A percentile compares a stretch with the other conserved stretches of the same genome.
phyloP scores from a whole-genome alignment of 768 basidiomycete genomes.

The Psilocybe tampanensis region DNA sequence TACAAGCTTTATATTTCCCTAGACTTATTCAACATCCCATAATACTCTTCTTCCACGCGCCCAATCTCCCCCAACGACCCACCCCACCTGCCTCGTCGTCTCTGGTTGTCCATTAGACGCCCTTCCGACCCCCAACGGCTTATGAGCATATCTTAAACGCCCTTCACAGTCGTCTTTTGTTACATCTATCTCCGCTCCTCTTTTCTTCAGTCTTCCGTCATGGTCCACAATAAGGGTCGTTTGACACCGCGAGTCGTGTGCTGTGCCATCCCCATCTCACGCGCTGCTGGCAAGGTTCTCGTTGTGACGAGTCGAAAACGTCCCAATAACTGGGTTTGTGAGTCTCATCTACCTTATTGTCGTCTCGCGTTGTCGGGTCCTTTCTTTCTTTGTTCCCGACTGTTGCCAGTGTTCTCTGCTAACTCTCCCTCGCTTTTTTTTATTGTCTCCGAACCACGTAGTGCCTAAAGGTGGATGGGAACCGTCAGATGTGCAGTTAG shows the following conservation, averaged over 20 bases:
- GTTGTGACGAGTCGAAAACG: constrained; percentile 85
- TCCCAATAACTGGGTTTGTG: constrained; percentile 83
- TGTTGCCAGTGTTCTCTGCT: constrained; percentile 2
- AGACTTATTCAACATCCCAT: constrained; percentile 12
- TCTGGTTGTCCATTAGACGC: constrained; percentile 11
- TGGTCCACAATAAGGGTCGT: constrained; percentile 70
- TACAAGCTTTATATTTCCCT: constrained; percentile 19
- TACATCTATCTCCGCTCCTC: constrained; percentile 11
- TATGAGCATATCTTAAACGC: constrained; percentile 32
- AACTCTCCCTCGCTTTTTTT: constrained; percentile 6
- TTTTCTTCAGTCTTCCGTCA: constrained; percentile 25
- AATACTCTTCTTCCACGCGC: constrained; percentile 6
- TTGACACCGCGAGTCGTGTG: constrained; percentile 84
- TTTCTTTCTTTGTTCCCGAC: constrained; percentile 5
- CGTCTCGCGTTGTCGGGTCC: constrained; percentile 5
- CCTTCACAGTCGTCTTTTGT: constrained; percentile 11
- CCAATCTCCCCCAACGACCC: not conserved
- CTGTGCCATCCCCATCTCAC: constrained; percentile 85
- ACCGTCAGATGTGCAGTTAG: constrained; percentile 74
- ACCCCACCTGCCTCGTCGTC: constrained; percentile 2
- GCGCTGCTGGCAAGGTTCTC: constrained; percentile 74
- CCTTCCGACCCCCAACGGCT: constrained; percentile 17
- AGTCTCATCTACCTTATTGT: constrained; percentile 42
- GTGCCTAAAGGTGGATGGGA: constrained; percentile 97
- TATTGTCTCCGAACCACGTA: constrained; percentile 32